Base-by-base conservation (phyloP, 306 rosid species). In the Abrus precatorius region DNA sequence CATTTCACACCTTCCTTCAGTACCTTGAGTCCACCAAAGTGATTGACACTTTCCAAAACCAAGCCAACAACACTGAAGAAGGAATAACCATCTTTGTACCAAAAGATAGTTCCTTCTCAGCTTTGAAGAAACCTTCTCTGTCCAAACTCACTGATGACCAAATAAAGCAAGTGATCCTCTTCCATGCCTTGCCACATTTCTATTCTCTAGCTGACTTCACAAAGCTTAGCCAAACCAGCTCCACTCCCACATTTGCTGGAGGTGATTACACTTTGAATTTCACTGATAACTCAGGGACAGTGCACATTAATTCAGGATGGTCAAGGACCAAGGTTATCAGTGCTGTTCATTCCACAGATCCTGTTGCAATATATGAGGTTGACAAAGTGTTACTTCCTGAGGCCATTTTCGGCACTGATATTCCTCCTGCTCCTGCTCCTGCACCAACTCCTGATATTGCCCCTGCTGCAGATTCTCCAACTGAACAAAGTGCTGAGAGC, bases 81-180 rank as follows among this genome's bases (percentile, higher is more conserved):
- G 98, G 99, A 55, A 85, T 95, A 7, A 95, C 98, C 29, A 80
- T 93, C 86, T 95, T 93, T 88, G 99, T 95, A 3, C 98, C 97
- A 0, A 89, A 85, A 82, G 96, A 95, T 29, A 54, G 52, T 57
- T 86, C 98, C 56, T 95, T 95, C 86, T 48, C 89, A 8, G 54
- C 93, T 11, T 80, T 83, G 27, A 91, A 89, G 70, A 90, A 84
- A 20, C 86, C 95, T 50, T 87, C 97, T 44, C 82, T 93, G 7
- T 74, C 94, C 63, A 90, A 90, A 71, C 91, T 95, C 87, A 95
- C 92, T 6, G 41, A 53, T 14, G 93, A 87, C 5, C 84, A 93
- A 88, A 83, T 93, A 38, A 95, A 93, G 74, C 90, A 93, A 67
- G 81, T 95, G 67, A 11, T 92, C 38, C 89, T 90, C 11, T 95